Conservation (phyloP, 345 rosid genomes). For the Acer yangbiense region DNA sequence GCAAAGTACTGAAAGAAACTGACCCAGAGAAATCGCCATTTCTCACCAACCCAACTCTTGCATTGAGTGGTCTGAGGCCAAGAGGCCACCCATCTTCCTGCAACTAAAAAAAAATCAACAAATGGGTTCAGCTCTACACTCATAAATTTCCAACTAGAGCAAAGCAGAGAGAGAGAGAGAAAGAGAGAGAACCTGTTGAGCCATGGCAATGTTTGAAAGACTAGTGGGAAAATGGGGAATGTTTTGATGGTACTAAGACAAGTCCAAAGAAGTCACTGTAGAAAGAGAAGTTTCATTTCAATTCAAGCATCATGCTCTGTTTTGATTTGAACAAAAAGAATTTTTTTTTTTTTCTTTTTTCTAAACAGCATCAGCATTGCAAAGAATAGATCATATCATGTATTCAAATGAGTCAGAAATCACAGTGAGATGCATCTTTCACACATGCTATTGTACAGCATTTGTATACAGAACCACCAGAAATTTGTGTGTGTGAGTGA, state of each 20-base stretch:
- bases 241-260: constrained; percentile 1
- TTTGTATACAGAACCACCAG: constrained; percentile 8
- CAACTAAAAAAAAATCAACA: constrained; percentile 12
- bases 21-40: constrained; percentile 58
- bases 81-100: constrained; percentile 94
- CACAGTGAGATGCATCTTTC: background rate
- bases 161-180: background rate
- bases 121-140: background rate
- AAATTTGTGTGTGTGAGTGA: background rate
- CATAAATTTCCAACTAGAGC: background rate
- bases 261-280: background rate
- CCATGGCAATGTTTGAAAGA: constrained; percentile 19
- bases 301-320: background rate
- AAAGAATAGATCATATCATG: background rate
- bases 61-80: constrained; percentile 71
- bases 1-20: constrained; percentile 64
- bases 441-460: constrained; percentile 6
- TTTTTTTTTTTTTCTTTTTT: no score
- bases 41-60: constrained; percentile 67
- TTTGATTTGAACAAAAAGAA: background rate
- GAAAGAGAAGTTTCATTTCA: background rate
- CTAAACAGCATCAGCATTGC: constrained; percentile 3
- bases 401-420: constrained; percentile 11
- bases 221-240: background rate
- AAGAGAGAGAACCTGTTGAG: constrained; percentile 21